Conservation (phyloP, 1,284 basidiomycete species). For the Sanghuangporus weigelae region DNA sequence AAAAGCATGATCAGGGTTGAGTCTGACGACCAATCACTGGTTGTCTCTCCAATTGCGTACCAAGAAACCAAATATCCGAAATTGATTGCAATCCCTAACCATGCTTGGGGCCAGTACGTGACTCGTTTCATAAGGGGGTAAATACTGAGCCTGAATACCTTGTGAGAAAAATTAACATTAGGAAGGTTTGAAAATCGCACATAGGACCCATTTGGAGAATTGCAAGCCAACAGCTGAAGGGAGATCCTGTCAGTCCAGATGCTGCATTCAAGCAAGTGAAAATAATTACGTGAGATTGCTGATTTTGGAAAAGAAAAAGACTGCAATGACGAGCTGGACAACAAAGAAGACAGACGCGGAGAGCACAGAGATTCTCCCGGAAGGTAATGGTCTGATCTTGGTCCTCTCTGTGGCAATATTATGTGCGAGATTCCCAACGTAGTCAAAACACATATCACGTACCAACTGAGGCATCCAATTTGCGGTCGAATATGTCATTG, state of each 20-base stretch:
- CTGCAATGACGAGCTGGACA: slow-evolving; percentile 32
- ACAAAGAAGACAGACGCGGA: slow-evolving; percentile 39
- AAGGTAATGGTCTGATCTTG: slow-evolving; percentile 42
- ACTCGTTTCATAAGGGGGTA: slow-evolving; percentile 61
- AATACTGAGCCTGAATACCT: slow-evolving; percentile 20
- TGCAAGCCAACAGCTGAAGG: slow-evolving; percentile 34
- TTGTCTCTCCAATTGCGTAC: background rate
- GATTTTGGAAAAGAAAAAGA: slow-evolving; percentile 25
- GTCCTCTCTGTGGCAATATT: slow-evolving; percentile 36
- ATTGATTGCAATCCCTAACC: slow-evolving; percentile 23
- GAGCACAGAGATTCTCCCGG: slow-evolving; percentile 35
- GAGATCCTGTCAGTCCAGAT: background rate
- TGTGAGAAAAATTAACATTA: background rate
- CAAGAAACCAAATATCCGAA: slow-evolving; percentile 8
- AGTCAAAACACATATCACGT: background rate
- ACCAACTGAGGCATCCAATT: slow-evolving; percentile 21
- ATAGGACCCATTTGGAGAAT: slow-evolving; percentile 40
- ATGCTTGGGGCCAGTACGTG: slow-evolving; percentile 67
- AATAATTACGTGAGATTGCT: slow-evolving; percentile 22
- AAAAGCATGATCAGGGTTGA: slow-evolving; percentile 27
- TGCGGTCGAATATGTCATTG: slow-evolving; percentile 21
- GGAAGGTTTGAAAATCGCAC: slow-evolving; percentile 24
- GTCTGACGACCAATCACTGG: background rate
- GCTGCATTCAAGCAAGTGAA: background rate
- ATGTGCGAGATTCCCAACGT: background rate